A percentile compares a stretch with the other conserved stretches of the same genome.
Evolutionary conservation across 2,329 filamentous ascomycete species (phyloP).

Genomic region (Metarhizium humberi): DNA sequence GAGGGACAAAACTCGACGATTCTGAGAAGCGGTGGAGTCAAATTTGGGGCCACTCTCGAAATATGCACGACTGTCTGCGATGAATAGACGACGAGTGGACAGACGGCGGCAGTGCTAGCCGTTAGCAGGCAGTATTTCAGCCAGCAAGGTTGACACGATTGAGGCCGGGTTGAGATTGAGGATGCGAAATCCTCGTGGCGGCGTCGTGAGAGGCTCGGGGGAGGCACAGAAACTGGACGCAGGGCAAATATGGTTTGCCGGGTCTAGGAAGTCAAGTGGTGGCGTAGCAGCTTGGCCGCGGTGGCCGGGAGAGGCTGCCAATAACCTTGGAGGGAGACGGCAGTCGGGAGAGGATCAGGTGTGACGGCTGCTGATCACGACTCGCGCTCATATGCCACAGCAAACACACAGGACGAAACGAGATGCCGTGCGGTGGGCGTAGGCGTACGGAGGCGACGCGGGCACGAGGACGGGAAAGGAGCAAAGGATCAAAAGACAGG

Average conservation of each 20-base stretch:
- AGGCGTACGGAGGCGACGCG: neutral
- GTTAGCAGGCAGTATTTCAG: neutral
- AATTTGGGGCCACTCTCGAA: neutral
- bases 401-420: slow-evolving; percentile 1
- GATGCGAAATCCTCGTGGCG: neutral
- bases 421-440: neutral
- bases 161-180: neutral
- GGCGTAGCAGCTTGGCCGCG: slow-evolving; percentile 9
- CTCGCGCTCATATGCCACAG: slow-evolving; percentile 6
- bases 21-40: neutral
- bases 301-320: slow-evolving; percentile 9
- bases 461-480: neutral
- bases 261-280: slow-evolving; percentile 4
- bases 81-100: neutral
- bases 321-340: slow-evolving; percentile 4
- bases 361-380: slow-evolving; percentile 6
- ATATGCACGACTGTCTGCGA: neutral
- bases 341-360: slow-evolving; percentile 1
- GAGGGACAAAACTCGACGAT: slow-evolving; percentile 1
- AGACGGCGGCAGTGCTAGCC: neutral
- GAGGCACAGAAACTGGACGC: neutral
- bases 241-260: neutral
- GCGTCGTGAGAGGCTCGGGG: neutral
- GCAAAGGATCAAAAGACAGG: slow-evolving; percentile 8
- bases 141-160: neutral